A percentile compares a stretch with the other conserved stretches of the same genome.
Conservation (phyloP, 768 basidiomycete species). For the Serendipita sp. region DNA sequence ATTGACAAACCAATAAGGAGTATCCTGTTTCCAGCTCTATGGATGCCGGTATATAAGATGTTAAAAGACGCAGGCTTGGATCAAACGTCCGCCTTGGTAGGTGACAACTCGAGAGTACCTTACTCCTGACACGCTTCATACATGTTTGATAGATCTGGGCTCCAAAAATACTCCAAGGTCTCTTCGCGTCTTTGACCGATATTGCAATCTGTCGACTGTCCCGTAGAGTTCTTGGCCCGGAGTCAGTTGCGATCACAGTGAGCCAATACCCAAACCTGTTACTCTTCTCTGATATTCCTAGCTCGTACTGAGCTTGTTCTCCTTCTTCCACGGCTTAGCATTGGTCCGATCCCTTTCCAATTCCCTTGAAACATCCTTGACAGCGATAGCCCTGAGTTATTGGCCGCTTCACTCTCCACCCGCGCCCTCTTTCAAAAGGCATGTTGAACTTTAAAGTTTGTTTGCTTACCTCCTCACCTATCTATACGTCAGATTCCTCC, state of each 20-base stretch:
- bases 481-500: conserved; percentile 16
- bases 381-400: conserved; percentile 54
- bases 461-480: neutral
- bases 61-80: conserved; percentile 45
- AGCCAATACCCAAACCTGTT: conserved; percentile 19
- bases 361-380: conserved; percentile 78
- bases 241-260: conserved; percentile 47
- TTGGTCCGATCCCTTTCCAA: conserved; percentile 84
- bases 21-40: conserved; percentile 66
- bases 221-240: conserved; percentile 36
- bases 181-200: conserved; percentile 67
- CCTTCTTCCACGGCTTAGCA: conserved; percentile 73
- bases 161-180: conserved; percentile 65
- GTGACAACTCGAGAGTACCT: conserved; percentile 17
- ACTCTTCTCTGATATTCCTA: conserved; percentile 20
- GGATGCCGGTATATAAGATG: conserved; percentile 60
- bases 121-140: neutral
- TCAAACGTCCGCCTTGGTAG: conserved; percentile 40
- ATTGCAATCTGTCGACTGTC: conserved; percentile 53
- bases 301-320: conserved; percentile 67
- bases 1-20: conserved; percentile 54
- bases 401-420: conserved; percentile 50
- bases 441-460: neutral
- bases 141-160: conserved; percentile 38
- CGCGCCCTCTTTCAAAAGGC: neutral